Conservation (phyloP, 2,329 filamentous ascomycete species). For the Thelonectria discophora region DNA sequence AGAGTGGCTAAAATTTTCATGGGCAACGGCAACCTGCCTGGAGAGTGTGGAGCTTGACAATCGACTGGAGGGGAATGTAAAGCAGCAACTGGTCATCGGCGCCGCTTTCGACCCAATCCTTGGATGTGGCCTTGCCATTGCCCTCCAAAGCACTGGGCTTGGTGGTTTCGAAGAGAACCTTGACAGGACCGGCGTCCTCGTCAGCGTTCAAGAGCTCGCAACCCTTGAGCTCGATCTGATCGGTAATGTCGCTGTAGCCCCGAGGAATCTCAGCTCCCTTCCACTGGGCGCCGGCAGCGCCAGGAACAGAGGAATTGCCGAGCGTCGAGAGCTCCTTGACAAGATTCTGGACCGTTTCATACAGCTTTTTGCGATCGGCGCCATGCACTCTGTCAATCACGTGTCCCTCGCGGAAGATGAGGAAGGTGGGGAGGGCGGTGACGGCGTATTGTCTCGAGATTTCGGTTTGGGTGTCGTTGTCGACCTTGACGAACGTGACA, state of each 20-base stretch:
- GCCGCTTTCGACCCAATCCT: constrained; percentile 95
- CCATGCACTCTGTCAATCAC: constrained; percentile 76
- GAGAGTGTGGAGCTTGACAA: constrained; percentile 86
- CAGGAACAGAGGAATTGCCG: constrained; percentile 49
- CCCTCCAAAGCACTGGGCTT: constrained; percentile 71
- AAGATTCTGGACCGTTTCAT: constrained; percentile 75
- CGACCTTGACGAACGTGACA: constrained; percentile 87
- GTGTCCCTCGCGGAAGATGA: constrained; percentile 80
- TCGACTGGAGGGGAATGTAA: constrained; percentile 87
- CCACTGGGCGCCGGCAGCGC: constrained; percentile 65
- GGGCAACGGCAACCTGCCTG: constrained; percentile 57
- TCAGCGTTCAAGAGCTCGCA: constrained; percentile 91
- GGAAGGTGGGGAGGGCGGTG: constrained; percentile 86
- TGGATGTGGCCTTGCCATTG: constrained; percentile 55
- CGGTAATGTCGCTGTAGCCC: constrained; percentile 84
- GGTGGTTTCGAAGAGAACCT: constrained; percentile 74
- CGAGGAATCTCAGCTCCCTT: constrained; percentile 77
- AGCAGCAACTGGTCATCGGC: constrained; percentile 97
- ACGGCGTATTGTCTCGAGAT: constrained; percentile 79
- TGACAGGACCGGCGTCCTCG: constrained; percentile 75
- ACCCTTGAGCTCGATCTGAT: constrained; percentile 79
- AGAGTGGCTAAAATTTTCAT: constrained; percentile 19
- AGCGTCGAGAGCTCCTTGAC: constrained; percentile 71
- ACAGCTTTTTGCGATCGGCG: constrained; percentile 76
- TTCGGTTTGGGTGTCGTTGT: constrained; percentile 79